A percentile compares a stretch with the other conserved stretches of the same genome.
phyloP scores from a whole-genome alignment of 768 basidiomycete species.

The Suillus subalutaceus region DNA sequence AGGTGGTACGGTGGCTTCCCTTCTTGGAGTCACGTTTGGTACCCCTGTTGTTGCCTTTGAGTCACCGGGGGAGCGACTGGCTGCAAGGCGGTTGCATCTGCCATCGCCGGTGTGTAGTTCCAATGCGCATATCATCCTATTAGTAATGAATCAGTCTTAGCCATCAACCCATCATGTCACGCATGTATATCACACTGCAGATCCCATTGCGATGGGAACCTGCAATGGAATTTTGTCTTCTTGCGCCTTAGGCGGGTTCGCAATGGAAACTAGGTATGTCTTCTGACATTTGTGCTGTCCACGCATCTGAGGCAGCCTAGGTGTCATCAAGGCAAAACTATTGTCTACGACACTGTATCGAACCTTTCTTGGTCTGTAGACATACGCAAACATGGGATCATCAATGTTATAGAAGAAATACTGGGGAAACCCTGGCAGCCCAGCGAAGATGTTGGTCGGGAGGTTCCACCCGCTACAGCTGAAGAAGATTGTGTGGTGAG shows the following conservation, averaged over 20 bases:
- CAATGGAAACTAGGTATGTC: constrained; percentile 73
- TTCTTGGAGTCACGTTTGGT: constrained; percentile 89
- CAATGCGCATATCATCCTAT: constrained; percentile 4
- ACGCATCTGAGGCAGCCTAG: constrained; percentile 32
- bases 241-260: constrained; percentile 89
- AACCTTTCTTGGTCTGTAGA: constrained; percentile 86
- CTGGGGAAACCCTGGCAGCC: constrained; percentile 73
- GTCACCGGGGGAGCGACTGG: constrained; percentile 84
- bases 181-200: constrained; percentile 93
- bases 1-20: constrained; percentile 72
- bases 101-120: constrained; percentile 69
- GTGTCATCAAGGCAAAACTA: constrained; percentile 85
- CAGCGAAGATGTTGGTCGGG: constrained; percentile 58
- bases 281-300: constrained; percentile 6
- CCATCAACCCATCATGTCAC: constrained; percentile 80
- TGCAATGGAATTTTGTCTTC: constrained; percentile 81
- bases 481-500: constrained; percentile 78
- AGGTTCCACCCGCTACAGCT: constrained; percentile 56
- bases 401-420: constrained; percentile 74
- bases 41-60: constrained; percentile 87
- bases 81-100: constrained; percentile 79
- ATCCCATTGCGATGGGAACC: constrained; percentile 90
- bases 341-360: constrained; percentile 91
- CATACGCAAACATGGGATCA: constrained; percentile 79
- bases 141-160: constrained; percentile 33